A percentile compares a stretch with the other conserved stretches of the same genome.
These are phyloP conservation scores for Lyophyllum semitale DNA, from an alignment of 768 basidiomycete species.

Conservation along the genomic window DNA sequence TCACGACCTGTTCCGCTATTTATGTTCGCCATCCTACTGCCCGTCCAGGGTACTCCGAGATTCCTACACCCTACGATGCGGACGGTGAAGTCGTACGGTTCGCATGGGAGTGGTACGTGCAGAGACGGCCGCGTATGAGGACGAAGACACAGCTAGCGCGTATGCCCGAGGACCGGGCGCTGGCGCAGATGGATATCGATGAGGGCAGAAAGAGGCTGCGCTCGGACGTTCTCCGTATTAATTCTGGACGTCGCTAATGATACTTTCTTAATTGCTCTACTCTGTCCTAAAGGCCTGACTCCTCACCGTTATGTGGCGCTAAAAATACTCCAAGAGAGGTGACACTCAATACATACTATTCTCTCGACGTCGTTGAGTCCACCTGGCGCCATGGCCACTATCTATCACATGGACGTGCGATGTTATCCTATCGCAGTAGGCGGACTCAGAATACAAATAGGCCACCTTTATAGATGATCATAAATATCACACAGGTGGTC, in stretches of 20 bases:
- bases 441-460: not conserved
- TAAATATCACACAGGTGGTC: too few relatives aligned
- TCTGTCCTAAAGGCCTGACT: too few relatives aligned
- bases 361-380: not conserved
- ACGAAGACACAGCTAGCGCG: constrained; percentile 62
- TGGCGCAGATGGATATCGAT: constrained; percentile 31
- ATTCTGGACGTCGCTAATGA: constrained; percentile 6
- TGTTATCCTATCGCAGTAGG: not conserved
- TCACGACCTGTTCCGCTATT: constrained; percentile 85
- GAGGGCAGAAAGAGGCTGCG: constrained; percentile 24
- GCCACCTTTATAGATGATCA: not conserved
- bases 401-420: not conserved
- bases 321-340: too few relatives aligned
- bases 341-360: not conserved
- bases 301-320: too few relatives aligned
- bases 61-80: constrained; percentile 94
- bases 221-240: constrained; percentile 23
- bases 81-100: constrained; percentile 91
- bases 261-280: not conserved
- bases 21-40: constrained; percentile 97
- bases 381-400: constrained; percentile 1
- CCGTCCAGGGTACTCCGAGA: constrained; percentile 92
- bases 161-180: constrained; percentile 66
- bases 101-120: constrained; percentile 95
- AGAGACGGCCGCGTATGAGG: constrained; percentile 66